Conservation (phyloP, 2,329 filamentous ascomycete genomes). For the Lecanicillium sp. region DNA sequence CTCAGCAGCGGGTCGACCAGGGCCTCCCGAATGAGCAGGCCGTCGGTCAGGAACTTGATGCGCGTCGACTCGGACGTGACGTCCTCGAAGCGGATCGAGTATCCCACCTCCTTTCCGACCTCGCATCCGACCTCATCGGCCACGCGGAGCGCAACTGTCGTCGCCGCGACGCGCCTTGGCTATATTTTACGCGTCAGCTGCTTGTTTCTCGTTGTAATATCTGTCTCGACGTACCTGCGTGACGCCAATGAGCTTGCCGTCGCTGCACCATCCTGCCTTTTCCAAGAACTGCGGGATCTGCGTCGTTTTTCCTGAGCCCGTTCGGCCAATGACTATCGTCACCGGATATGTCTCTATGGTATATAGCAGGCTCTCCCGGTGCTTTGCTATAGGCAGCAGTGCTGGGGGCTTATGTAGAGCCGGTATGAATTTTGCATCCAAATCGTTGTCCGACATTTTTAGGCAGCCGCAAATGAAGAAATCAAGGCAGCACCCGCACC, state of each 20-base stretch:
- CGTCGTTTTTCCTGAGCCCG: conserved; percentile 91
- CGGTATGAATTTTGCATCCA: conserved; percentile 61
- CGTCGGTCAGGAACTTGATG: conserved; percentile 95
- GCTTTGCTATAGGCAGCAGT: conserved; percentile 79
- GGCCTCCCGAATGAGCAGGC: conserved; percentile 83
- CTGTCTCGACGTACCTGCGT: conserved; percentile 63
- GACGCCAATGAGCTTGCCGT: conserved; percentile 77
- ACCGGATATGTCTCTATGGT: conserved; percentile 78
- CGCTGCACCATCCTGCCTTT: conserved; percentile 78
- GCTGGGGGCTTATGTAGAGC: conserved; percentile 79
- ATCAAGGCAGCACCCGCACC: not conserved
- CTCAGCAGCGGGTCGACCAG: conserved; percentile 87
- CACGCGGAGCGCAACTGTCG: conserved; percentile 80
- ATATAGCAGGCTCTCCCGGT: conserved; percentile 75
- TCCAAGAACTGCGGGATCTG: conserved; percentile 91
- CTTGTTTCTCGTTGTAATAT: conserved; percentile 13
- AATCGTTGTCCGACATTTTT: conserved; percentile 50
- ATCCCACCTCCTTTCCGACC: conserved; percentile 85
- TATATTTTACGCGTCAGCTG: conserved; percentile 30
- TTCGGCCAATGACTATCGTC: conserved; percentile 87
- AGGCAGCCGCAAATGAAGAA: not conserved
- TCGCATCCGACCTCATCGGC: conserved; percentile 85
- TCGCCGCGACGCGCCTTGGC: conserved; percentile 86
- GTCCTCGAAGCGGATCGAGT: conserved; percentile 90
- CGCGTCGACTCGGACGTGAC: conserved; percentile 76